Conservation (phyloP, 1,284 basidiomycete species). For the Apiotrichum veenhuisii region DNA sequence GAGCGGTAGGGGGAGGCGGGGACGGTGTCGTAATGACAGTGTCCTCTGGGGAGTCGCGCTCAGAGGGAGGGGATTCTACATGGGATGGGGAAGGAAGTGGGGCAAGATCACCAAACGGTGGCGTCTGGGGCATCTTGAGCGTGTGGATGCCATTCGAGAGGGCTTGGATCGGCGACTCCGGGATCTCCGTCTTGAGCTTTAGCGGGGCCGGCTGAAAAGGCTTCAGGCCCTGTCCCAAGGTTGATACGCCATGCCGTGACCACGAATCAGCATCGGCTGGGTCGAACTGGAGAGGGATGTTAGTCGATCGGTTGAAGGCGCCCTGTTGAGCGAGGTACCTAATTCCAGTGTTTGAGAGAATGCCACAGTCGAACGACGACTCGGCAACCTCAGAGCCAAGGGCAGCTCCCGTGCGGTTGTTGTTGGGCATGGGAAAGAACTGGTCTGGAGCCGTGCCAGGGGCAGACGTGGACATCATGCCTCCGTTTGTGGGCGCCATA, state of each 20-base stretch:
- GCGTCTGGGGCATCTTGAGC: neutral
- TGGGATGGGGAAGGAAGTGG: neutral
- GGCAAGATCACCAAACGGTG: neutral
- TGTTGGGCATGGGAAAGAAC: neutral
- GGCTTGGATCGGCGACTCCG: neutral
- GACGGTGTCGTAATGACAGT: neutral
- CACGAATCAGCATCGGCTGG: neutral
- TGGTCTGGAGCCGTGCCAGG: neutral
- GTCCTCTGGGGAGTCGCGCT: neutral
- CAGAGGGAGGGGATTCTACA: neutral
- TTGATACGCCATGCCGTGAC: neutral
- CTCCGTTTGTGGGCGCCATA: neutral
- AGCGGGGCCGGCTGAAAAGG: neutral
- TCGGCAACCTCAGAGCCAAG: too few species aligned
- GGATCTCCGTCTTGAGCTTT: neutral
- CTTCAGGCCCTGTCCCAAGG: neutral
- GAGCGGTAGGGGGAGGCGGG: neutral
- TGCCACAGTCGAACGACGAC: neutral
- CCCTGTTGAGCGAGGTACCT: neutral
- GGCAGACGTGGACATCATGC: too few species aligned
- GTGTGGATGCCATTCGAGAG: neutral
- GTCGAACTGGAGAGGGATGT: neutral
- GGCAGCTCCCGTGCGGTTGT: neutral
- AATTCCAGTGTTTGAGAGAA: neutral
- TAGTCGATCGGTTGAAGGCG: neutral